Evolutionary conservation across 164 flowering plant species (phyloP).

Genomic region (Nymphaea thermarum): DNA sequence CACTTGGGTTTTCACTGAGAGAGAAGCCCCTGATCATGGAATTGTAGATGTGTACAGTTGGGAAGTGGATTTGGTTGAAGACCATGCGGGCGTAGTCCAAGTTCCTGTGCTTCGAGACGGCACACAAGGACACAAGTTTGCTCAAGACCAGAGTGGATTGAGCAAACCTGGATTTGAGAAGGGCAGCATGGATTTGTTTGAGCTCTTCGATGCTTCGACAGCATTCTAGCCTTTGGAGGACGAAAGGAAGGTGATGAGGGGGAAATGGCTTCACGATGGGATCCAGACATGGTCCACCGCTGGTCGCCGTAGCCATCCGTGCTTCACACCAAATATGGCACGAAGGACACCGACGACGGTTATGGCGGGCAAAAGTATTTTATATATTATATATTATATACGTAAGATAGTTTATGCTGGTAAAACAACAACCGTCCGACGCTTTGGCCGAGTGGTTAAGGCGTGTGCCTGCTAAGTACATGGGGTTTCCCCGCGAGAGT

Average conservation of each 20-base stretch:
- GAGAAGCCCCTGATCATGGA: slow-evolving; percentile 12
- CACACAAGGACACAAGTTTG: slow-evolving; percentile 9
- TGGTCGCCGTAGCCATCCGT: too few species aligned
- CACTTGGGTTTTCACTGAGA: neutral
- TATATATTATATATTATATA: neutral
- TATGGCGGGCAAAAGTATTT: too few species aligned
- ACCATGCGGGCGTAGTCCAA: slow-evolving; percentile 9
- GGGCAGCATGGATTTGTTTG: slow-evolving; percentile 11
- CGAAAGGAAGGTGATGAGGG: neutral
- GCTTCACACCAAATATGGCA: too few species aligned
- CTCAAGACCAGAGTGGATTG: slow-evolving; percentile 11
- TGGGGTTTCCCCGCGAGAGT: slow-evolving; percentile 45
- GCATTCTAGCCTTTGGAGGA: slow-evolving; percentile 8
- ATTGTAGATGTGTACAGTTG: slow-evolving; percentile 5
- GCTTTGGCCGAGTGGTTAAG: slow-evolving; percentile 99
- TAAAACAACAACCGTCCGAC: too few species aligned
- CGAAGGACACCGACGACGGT: too few species aligned
- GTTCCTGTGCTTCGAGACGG: slow-evolving; percentile 6
- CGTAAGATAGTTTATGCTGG: neutral
- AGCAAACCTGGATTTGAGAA: slow-evolving; percentile 5
- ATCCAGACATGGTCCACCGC: too few species aligned
- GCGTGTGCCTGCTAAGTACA: slow-evolving; percentile 99
- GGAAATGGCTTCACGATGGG: too few species aligned
- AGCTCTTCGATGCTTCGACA: slow-evolving; percentile 11
- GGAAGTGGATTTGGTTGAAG: slow-evolving; percentile 1